Evolutionary conservation across 495 filamentous ascomycete genomes (phyloP).

Genomic region (Penicillium bialowiezense): DNA sequence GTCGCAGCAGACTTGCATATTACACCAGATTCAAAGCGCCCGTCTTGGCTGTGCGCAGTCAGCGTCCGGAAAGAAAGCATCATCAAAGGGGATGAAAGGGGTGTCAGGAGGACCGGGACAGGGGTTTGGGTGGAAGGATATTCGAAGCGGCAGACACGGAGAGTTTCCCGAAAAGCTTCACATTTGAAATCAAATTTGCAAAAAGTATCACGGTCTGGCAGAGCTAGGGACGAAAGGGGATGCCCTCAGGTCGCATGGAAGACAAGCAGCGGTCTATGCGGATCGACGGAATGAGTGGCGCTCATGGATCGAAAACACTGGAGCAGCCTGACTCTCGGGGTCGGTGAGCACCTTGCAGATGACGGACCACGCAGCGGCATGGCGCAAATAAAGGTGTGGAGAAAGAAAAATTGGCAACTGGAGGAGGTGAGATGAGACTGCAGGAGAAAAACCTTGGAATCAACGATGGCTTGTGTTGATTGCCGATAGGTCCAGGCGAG

Average conservation of each 20-base stretch:
- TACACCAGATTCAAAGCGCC: too few species aligned
- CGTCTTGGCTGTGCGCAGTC: too few species aligned
- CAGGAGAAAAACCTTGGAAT: background rate
- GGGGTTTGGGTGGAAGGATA: background rate
- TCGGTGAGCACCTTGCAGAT: slow-evolving; percentile 13
- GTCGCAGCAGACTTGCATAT: slow-evolving; percentile 25
- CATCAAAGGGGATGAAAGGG: slow-evolving; percentile 11
- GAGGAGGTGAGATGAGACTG: too few species aligned
- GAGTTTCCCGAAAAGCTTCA: slow-evolving; percentile 2
- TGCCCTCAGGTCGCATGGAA: slow-evolving; percentile 17
- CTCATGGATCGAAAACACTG: background rate
- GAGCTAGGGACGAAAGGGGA: background rate
- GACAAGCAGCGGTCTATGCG: slow-evolving; percentile 31
- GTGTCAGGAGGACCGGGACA: slow-evolving; percentile 13
- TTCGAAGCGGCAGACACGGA: background rate
- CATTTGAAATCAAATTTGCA: slow-evolving; percentile 8
- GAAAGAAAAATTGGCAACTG: background rate
- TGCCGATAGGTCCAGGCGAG: slow-evolving; percentile 3
- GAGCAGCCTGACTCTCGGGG: slow-evolving; percentile 4
- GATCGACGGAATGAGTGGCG: slow-evolving; percentile 17
- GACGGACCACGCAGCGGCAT: slow-evolving; percentile 18
- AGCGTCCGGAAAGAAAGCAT: slow-evolving; percentile 6
- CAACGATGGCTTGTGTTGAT: too few species aligned
- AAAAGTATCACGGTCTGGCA: slow-evolving; percentile 9
- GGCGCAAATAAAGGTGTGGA: slow-evolving; percentile 30